phyloP scores from a whole-genome alignment of 2,329 filamentous ascomycete species.

The Ophiocordyceps polyrhachis-furcata region DNA sequence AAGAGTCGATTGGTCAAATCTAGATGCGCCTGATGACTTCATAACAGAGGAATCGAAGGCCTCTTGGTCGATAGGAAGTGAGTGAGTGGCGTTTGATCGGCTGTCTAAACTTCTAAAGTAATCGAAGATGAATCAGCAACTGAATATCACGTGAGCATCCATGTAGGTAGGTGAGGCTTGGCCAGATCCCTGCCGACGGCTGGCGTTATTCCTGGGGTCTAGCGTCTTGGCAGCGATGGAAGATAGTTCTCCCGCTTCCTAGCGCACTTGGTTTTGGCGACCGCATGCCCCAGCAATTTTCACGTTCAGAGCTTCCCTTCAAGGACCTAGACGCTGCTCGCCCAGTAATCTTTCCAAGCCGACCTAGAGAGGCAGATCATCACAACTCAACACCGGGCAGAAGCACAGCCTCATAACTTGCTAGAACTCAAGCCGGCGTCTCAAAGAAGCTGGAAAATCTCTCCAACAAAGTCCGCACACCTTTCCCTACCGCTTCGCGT shows the following conservation, averaged over 20 bases:
- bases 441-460: background rate
- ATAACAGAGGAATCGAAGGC: too few relatives aligned
- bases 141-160: background rate
- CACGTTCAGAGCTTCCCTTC: slow-evolving; percentile 8
- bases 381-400: background rate
- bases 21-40: too few relatives aligned
- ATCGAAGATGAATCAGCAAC: too few relatives aligned
- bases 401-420: background rate
- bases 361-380: background rate
- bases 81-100: too few relatives aligned
- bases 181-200: background rate
- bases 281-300: slow-evolving; percentile 22
- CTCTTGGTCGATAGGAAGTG: too few relatives aligned
- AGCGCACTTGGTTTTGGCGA: slow-evolving; percentile 23
- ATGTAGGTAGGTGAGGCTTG: too few relatives aligned
- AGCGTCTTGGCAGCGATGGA: slow-evolving; percentile 11
- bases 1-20: too few relatives aligned
- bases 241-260: slow-evolving; percentile 16
- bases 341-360: background rate
- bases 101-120: too few relatives aligned
- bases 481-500: background rate
- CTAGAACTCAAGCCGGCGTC: too few relatives aligned
- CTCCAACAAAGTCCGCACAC: background rate
- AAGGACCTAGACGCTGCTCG: background rate
- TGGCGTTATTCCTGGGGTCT: background rate